phyloP scores from a whole-genome alignment of 1,284 basidiomycete genomes.

The Ustilago trichophora region DNA sequence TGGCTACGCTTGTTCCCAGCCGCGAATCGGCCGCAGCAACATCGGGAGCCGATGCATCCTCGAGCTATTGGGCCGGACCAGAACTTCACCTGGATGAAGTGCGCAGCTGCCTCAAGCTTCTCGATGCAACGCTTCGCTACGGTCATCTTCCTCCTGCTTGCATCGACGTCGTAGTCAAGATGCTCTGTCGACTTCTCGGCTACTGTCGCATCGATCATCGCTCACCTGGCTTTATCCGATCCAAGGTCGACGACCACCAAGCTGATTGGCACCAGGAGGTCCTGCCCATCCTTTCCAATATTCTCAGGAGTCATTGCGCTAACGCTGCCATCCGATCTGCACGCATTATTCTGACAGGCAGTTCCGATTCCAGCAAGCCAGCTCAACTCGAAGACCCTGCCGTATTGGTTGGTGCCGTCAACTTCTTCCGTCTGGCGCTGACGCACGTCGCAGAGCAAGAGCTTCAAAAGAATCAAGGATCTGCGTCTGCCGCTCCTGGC shows the following conservation, averaged over 20 bases:
- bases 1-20: slow-evolving; percentile 50
- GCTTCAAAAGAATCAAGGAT: slow-evolving; percentile 26
- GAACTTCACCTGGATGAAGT: slow-evolving; percentile 57
- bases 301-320: slow-evolving; percentile 63
- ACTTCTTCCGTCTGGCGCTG: slow-evolving; percentile 57
- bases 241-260: slow-evolving; percentile 22
- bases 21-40: slow-evolving; percentile 22
- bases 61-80: slow-evolving; percentile 36
- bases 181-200: slow-evolving; percentile 60
- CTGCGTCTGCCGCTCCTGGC: slow-evolving; percentile 2
- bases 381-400: slow-evolving; percentile 43
- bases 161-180: slow-evolving; percentile 47
- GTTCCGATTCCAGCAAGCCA: not conserved
- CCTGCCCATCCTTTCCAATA: slow-evolving; percentile 48
- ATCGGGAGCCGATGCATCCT: slow-evolving; percentile 5
- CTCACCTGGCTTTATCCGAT: slow-evolving; percentile 23
- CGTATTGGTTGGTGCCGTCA: slow-evolving; percentile 58
- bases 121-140: slow-evolving; percentile 59
- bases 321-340: slow-evolving; percentile 57
- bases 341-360: slow-evolving; percentile 36
- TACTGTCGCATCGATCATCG: slow-evolving; percentile 38
- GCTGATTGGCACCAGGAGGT: slow-evolving; percentile 42
- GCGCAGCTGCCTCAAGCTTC: slow-evolving; percentile 47
- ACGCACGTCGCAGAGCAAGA: slow-evolving; percentile 48
- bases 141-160: slow-evolving; percentile 58